A percentile compares a stretch with the other conserved stretches of the same genome.
Evolutionary conservation across 306 rosid genomes (phyloP).

Genomic region (Erythrophleum fordii): DNA sequence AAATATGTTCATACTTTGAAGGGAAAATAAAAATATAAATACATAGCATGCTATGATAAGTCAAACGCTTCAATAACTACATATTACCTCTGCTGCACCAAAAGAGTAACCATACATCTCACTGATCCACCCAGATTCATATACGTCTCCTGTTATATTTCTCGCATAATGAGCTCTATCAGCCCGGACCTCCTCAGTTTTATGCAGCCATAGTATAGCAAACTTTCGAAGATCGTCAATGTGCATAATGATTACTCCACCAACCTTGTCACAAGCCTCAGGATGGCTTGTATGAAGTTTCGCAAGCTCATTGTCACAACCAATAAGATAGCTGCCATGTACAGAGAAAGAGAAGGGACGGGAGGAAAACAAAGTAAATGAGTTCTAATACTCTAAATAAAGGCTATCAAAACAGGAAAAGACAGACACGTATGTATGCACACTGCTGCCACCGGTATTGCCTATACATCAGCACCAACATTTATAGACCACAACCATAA

Average conservation of each 20-base stretch:
- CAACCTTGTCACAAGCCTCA: conserved; percentile 97
- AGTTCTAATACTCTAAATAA: conserved; percentile 8
- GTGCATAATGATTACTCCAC: conserved; percentile 98
- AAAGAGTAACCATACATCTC: conserved; percentile 99
- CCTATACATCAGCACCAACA: conserved; percentile 18
- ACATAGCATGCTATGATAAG: background rate
- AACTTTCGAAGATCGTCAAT: conserved; percentile 88
- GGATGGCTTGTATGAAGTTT: conserved; percentile 94
- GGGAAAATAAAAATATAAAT: background rate
- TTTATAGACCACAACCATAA: conserved; percentile 16
- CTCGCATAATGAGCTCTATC: conserved; percentile 95
- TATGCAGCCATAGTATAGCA: conserved; percentile 92
- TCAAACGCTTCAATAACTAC: background rate
- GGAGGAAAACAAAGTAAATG: background rate
- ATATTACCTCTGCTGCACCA: conserved; percentile 96
- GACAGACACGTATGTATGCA: conserved; percentile 9
- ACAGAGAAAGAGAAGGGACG: conserved; percentile 1
- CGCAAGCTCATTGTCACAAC: conserved; percentile 94
- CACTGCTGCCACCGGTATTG: background rate
- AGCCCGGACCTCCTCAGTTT: conserved; percentile 95
- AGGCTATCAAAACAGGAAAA: conserved; percentile 3
- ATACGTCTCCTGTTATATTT: conserved; percentile 95
- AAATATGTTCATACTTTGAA: conserved; percentile 2
- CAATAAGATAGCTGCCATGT: conserved; percentile 82
- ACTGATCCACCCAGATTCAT: conserved; percentile 93